These are phyloP conservation scores for Violaceomyces palustris DNA, from an alignment of 1,284 basidiomycete species.

Conservation along the genomic window DNA sequence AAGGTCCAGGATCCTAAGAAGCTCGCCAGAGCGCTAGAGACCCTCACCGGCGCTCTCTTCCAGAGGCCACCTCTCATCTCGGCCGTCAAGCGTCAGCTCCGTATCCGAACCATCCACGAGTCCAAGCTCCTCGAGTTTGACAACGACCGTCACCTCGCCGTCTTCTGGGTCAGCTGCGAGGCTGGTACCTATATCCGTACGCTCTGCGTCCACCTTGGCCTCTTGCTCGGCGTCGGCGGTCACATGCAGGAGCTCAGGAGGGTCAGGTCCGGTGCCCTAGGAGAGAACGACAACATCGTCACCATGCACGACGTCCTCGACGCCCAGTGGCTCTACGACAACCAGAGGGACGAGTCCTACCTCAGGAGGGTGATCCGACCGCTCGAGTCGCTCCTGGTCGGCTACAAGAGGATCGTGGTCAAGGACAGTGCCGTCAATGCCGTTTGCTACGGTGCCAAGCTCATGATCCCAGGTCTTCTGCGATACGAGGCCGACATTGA, in stretches of 20 bases:
- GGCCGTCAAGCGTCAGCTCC: slow-evolving; percentile 96
- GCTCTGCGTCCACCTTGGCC: slow-evolving; percentile 91
- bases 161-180: slow-evolving; percentile 98
- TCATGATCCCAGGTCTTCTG: slow-evolving; percentile 98
- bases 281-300: slow-evolving; percentile 96
- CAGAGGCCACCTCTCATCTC: slow-evolving; percentile 98
- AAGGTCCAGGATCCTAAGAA: slow-evolving; percentile 73
- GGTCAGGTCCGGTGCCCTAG: slow-evolving; percentile 90
- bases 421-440: slow-evolving; percentile 99
- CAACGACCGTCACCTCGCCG: slow-evolving; percentile 90
- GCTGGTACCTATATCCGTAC: slow-evolving; percentile 98
- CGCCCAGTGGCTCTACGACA: slow-evolving; percentile 98
- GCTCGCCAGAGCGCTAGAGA: slow-evolving; percentile 88
- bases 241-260: slow-evolving; percentile 99
- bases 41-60: slow-evolving; percentile 95
- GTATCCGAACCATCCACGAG: slow-evolving; percentile 95
- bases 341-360: slow-evolving; percentile 97
- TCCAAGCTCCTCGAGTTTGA: slow-evolving; percentile 95
- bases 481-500: slow-evolving; percentile 96
- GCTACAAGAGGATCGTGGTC: slow-evolving; percentile 98
- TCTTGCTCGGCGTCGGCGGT: slow-evolving; percentile 90
- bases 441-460: slow-evolving; percentile 97
- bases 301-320: slow-evolving; percentile 99
- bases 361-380: slow-evolving; percentile 91
- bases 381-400: slow-evolving; percentile 85